Evolutionary conservation across 768 basidiomycete species (phyloP), one percentile per base, ranked within the genome.

Genomic region (Tricholoma furcatifolium): DNA sequence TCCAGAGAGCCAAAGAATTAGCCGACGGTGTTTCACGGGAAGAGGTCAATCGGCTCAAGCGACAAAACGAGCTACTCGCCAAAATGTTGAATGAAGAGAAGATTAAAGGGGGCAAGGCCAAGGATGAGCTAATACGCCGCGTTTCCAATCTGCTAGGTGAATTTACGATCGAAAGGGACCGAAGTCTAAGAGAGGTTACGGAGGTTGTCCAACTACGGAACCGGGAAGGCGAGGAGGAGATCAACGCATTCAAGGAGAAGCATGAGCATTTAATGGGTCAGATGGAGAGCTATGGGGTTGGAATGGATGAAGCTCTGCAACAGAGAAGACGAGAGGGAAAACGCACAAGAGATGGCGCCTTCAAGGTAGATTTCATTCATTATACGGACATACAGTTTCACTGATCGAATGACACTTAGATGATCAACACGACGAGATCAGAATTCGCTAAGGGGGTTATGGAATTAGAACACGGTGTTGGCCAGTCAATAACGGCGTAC

Each of bases 41-140:
- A 11, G 84, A 91, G 71, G 78, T 88, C 39, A 63, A 67, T 5
- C 81, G 82, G 20, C 74, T 94, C 18, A 79, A 79, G 57, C 73
- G 79, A 48, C 91, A 95, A 66, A 96, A 95, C 62, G 73, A 75
- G 24, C 69, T 77, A 8, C 74, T 97, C 38, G 67, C 70, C 6
- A 74, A 74, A 39, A 70, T 91, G 58, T 72, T 95, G 11, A 80
- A 83, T 55, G 68, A 78, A 14, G 91, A 96, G 66, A 82, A 81
- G 64, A 63, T 66, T 12, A 86, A 83, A 54, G 79, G 87, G 0
- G 82, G 86, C 21, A 80, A 77, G 44, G 81, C 88, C 1, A 87
- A 84, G 53, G 83, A 85, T 38, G 87, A 89, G 36, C 67, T 96
- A 11, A 67, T 94, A n/a, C 79, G 86, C 38, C 85, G 84, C 35